phyloP scores from a whole-genome alignment of 2,329 filamentous ascomycete species.

The Geosmithia morbida region DNA sequence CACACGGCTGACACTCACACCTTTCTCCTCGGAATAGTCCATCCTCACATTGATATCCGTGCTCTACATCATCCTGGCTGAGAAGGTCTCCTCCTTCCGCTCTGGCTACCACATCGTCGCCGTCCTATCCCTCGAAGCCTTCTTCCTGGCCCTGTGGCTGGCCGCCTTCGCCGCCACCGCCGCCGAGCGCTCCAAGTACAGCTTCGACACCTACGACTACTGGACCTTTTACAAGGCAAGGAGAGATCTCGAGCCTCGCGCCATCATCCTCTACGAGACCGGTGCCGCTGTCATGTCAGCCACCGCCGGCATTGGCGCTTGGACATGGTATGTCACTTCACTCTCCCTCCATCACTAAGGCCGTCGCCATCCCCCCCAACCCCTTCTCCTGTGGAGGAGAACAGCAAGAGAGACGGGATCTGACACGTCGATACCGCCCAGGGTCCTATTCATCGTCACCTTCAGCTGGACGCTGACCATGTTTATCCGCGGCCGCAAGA shows the following conservation, averaged over 20 bases:
- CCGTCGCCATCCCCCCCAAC: no score
- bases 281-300: conserved; percentile 21
- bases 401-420: no score
- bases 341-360: no score
- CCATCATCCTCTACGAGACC: conserved; percentile 17
- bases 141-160: conserved; percentile 33
- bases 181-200: conserved; percentile 20
- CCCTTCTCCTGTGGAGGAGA: no score
- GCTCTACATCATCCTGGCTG: conserved; percentile 24
- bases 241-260: conserved; percentile 14
- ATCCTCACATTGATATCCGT: conserved; percentile 30
- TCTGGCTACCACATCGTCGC: conserved; percentile 27
- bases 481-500: conserved; percentile 21
- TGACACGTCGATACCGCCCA: no score
- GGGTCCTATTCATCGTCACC: conserved; percentile 22
- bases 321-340: conserved; percentile 21
- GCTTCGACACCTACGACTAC: conserved; percentile 16
- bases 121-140: conserved; percentile 24
- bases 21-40: background rate
- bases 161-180: conserved; percentile 25
- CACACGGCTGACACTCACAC: background rate
- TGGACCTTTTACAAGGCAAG: conserved; percentile 24
- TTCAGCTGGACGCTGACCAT: conserved; percentile 19
- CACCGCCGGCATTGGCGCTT: conserved; percentile 26
- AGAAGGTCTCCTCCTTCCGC: conserved; percentile 19